phyloP scores from a whole-genome alignment of 1,284 basidiomycete species.

The Boletus smithii region DNA sequence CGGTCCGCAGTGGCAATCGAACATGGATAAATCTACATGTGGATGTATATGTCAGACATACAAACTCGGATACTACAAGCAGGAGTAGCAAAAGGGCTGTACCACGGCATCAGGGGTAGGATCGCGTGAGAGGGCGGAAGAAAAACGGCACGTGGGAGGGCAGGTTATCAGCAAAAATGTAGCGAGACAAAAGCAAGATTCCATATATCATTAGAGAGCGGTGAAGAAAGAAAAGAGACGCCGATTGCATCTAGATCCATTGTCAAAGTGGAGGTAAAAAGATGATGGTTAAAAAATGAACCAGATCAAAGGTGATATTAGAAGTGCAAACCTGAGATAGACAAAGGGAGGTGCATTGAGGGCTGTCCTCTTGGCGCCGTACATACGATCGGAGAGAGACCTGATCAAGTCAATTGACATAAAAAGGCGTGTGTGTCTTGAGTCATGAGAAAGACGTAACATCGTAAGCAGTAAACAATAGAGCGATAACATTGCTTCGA shows the following conservation, averaged over 20 bases:
- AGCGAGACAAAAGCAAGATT: not conserved
- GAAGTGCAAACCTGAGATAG: too few species aligned
- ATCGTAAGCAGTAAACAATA: conserved; percentile 5
- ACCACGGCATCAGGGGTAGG: too few species aligned
- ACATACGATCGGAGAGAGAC: not conserved
- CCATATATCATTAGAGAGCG: conserved; percentile 2
- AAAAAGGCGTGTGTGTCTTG: not conserved
- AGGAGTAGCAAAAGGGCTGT: too few species aligned
- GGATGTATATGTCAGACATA: not conserved
- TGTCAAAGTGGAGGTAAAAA: not conserved
- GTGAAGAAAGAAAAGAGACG: not conserved
- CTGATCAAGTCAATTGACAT: not conserved
- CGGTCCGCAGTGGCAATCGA: too few species aligned
- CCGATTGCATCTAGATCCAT: conserved; percentile 25
- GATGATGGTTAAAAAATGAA: conserved; percentile 8
- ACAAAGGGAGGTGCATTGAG: not conserved
- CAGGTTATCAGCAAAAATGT: not conserved
- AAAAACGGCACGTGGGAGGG: too few species aligned
- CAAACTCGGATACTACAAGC: conserved; percentile 1
- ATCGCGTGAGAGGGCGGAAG: too few species aligned
- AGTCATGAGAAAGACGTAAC: conserved; percentile 13
- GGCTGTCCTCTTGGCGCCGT: not conserved
- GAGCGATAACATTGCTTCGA: conserved; percentile 16
- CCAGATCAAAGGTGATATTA: too few species aligned
- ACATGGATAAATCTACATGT: not conserved